Conservation (phyloP, 2,329 filamentous ascomycete genomes). For the Ophiocordyceps camponoti-leonardi region DNA sequence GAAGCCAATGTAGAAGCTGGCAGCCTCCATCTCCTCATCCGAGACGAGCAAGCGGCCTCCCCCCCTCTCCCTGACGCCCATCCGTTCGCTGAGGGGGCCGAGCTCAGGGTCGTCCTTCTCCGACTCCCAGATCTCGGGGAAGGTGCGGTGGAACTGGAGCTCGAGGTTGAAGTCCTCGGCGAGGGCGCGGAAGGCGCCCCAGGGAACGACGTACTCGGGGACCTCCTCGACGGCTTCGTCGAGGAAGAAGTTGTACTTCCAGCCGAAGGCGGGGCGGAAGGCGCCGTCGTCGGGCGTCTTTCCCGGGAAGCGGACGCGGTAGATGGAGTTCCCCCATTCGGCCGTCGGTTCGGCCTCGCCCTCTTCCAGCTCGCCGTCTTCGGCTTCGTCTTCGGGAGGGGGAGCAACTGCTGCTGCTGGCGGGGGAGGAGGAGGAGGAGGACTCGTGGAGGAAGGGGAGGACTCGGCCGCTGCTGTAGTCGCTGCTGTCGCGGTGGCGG, state of each 20-base stretch:
- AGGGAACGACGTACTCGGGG: conserved; percentile 94
- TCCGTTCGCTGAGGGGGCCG: conserved; percentile 79
- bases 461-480: background rate
- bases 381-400: conserved; percentile 9
- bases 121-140: conserved; percentile 78
- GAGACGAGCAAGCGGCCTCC: conserved; percentile 53
- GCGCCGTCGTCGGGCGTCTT: conserved; percentile 71
- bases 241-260: conserved; percentile 96
- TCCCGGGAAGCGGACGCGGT: conserved; percentile 74
- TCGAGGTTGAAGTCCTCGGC: conserved; percentile 96
- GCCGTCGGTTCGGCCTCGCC: conserved; percentile 46
- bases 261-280: conserved; percentile 88
- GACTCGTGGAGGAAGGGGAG: conserved; percentile 8
- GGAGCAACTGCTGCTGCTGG: conserved; percentile 5
- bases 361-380: conserved; percentile 37
- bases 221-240: conserved; percentile 92
- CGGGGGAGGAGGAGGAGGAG: conserved; percentile 6
- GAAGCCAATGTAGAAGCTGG: conserved; percentile 81
- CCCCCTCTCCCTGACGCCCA: conserved; percentile 68
- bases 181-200: conserved; percentile 90
- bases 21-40: conserved; percentile 82
- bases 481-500: background rate
- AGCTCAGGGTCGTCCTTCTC: conserved; percentile 75
- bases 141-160: conserved; percentile 81
- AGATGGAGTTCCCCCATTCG: conserved; percentile 88